Evolutionary conservation across 148 eudicot species (phyloP).

Genomic region (Rhododendron ferrugineum): DNA sequence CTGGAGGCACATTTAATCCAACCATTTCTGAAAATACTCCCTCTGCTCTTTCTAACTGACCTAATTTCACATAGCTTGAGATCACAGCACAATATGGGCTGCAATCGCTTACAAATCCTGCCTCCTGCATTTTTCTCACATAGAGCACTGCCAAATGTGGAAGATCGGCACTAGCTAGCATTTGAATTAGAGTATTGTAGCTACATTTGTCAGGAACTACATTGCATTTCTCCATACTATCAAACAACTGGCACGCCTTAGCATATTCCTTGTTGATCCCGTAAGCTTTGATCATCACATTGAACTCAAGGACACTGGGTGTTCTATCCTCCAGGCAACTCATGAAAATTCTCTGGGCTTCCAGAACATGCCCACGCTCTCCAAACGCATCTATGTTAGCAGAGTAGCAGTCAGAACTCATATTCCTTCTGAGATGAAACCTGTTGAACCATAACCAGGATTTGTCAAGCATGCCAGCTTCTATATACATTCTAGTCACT

Average conservation of each 20-base stretch:
- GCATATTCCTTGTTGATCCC: slow-evolving; percentile 62
- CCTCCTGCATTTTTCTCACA: slow-evolving; percentile 67
- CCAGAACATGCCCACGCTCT: slow-evolving; percentile 57
- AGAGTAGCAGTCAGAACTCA: slow-evolving; percentile 80
- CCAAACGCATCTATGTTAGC: slow-evolving; percentile 95
- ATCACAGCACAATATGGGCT: slow-evolving; percentile 74
- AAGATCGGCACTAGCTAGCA: slow-evolving; percentile 68
- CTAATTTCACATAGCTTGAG: slow-evolving; percentile 64
- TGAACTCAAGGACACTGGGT: slow-evolving; percentile 55
- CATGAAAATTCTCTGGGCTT: slow-evolving; percentile 69
- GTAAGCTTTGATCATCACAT: slow-evolving; percentile 94
- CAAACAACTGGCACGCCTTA: slow-evolving; percentile 66
- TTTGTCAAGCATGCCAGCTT: slow-evolving; percentile 65
- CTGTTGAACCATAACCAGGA: slow-evolving; percentile 79
- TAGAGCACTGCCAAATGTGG: slow-evolving; percentile 66
- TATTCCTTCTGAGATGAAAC: slow-evolving; percentile 61
- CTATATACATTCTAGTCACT: slow-evolving; percentile 84
- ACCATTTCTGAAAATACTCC: slow-evolving; percentile 62
- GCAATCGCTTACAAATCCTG: slow-evolving; percentile 56
- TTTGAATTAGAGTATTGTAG: slow-evolving; percentile 69
- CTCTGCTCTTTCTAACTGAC: slow-evolving; percentile 56
- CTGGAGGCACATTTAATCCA: slow-evolving; percentile 51
- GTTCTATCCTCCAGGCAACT: slow-evolving; percentile 52
- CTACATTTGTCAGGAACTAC: slow-evolving; percentile 73
- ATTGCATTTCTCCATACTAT: slow-evolving; percentile 56